Base-by-base conservation (phyloP, 306 rosid genomes). In the Delonix regia region DNA sequence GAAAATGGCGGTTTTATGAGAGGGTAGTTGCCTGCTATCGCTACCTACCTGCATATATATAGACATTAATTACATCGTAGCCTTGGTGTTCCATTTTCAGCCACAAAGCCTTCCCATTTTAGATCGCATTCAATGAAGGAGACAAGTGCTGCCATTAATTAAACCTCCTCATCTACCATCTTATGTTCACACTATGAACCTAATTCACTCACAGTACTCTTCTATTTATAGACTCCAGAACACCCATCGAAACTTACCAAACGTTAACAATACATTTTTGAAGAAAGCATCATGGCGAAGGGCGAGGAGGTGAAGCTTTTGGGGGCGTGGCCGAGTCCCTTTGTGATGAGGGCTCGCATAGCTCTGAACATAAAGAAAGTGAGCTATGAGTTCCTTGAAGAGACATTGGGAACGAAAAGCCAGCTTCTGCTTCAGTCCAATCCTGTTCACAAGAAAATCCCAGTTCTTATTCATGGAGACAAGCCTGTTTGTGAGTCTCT, bases 401-500 rank as follows among this genome's bases (percentile, higher is more conserved):
- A 89, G 80, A 39, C 69, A 0, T 9, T 81, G 2, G 78, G 61
- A 2, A 1, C 83, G n/a, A 89, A 89, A 68, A 83, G 85, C 74
- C 73, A 78, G 69, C 89, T 89, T 73, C 84, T 85, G 24, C 87
- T 87, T 33, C 79, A 84, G 38, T 86, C 90, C 9, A 89, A 89
- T 57, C 90, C 87, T 1, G 89, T 89, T 4, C 45, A 86, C 81
- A 86, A 89, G 84, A 89, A 89, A 80, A 72, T 84, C 81, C 90
- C 86, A 0, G 87, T 84, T 83, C 86, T 89, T 1, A 61, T 89
- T 65, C 90, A 86, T 22, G 66, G 21, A 0, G 87, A 73, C 24
- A 84, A 83, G 38, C 81, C 92, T 69, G 28, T 89, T 0, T 85
- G 83, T 6, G 90, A 89, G 59, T 89, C 91, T 52, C 41, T 74